Evolutionary conservation across 2,329 filamentous ascomycete genomes (phyloP).

Genomic region (Talaromyces sp.): DNA sequence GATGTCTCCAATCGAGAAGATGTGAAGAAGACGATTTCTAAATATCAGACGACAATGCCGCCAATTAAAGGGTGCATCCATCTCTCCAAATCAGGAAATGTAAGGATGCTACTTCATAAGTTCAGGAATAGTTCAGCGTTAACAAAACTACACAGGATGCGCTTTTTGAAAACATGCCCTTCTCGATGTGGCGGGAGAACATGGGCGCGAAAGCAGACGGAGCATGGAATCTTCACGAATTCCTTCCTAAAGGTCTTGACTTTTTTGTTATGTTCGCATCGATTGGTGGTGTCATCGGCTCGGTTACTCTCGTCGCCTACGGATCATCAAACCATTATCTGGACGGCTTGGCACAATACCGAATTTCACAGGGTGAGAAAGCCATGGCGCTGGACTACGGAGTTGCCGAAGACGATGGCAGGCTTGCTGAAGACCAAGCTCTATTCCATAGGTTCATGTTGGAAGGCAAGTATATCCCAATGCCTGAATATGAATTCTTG

Average conservation of each 20-base stretch:
- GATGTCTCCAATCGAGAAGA: not conserved
- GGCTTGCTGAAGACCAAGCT: not conserved
- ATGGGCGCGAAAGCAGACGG: conserved; percentile 27
- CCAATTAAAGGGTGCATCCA: not conserved
- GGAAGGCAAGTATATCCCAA: conserved; percentile 3
- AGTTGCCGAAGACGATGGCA: not conserved
- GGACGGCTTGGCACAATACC: conserved; percentile 16
- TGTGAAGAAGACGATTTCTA: conserved; percentile 2
- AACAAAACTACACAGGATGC: conserved; percentile 10
- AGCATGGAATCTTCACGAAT: conserved; percentile 22
- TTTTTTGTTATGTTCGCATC: conserved; percentile 39
- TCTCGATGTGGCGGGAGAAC: conserved; percentile 22
- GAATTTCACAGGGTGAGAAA: not conserved
- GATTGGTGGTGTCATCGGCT: conserved; percentile 24
- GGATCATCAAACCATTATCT: conserved; percentile 30
- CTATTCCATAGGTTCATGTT: conserved; percentile 5
- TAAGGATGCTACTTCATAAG: not conserved
- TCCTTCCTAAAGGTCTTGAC: conserved; percentile 24
- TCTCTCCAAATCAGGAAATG: not conserved
- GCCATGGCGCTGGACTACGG: conserved; percentile 1
- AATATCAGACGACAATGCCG: not conserved
- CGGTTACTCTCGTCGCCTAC: conserved; percentile 26
- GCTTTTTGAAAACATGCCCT: conserved; percentile 25
- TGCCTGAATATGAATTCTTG: conserved; percentile 3
- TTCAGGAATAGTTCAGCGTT: conserved; percentile 16